Evolutionary conservation across 768 basidiomycete genomes (phyloP).

Genomic region (Mycena polygramma): DNA sequence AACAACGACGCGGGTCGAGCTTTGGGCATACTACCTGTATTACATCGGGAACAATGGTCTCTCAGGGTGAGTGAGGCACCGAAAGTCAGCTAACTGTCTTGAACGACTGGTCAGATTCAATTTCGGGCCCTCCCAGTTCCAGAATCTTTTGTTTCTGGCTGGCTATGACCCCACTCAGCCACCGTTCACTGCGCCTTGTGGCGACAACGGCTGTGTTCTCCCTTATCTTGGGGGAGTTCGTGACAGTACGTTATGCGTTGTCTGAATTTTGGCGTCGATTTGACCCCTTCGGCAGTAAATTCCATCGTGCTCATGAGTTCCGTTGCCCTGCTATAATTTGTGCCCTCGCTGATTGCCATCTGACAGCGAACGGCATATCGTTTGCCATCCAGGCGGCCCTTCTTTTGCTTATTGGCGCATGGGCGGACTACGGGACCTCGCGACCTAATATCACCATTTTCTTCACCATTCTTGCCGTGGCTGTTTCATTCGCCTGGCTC

Average conservation of each 20-base stretch:
- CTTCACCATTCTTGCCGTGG: conserved; percentile 75
- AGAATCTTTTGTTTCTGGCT: conserved; percentile 79
- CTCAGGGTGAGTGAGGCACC: conserved; percentile 56
- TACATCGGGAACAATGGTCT: conserved; percentile 78
- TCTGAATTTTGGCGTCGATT: neutral
- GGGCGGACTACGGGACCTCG: conserved; percentile 80
- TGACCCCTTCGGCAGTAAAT: conserved; percentile 61
- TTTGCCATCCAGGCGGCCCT: conserved; percentile 82
- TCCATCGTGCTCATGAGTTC: conserved; percentile 77
- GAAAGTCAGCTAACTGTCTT: conserved; percentile 40
- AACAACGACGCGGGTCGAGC: conserved; percentile 63
- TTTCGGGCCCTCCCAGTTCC: conserved; percentile 82
- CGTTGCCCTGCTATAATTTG: neutral
- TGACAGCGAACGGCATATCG: conserved; percentile 74
- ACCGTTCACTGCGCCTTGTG: conserved; percentile 67
- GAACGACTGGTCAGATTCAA: conserved; percentile 57
- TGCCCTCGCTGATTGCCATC: neutral
- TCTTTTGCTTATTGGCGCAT: conserved; percentile 76
- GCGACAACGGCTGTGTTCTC: conserved; percentile 69
- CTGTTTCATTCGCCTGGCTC: conserved; percentile 83
- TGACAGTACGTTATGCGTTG: conserved; percentile 60
- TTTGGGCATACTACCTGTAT: conserved; percentile 74
- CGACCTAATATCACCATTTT: conserved; percentile 85
- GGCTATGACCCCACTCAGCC: conserved; percentile 76
- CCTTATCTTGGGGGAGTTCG: conserved; percentile 73